Percentiles rank a stretch among this genome's conserved stretches.
Evolutionary conservation across 2,329 filamentous ascomycete species (phyloP).

Genomic region (Ascochyta pisi): DNA sequence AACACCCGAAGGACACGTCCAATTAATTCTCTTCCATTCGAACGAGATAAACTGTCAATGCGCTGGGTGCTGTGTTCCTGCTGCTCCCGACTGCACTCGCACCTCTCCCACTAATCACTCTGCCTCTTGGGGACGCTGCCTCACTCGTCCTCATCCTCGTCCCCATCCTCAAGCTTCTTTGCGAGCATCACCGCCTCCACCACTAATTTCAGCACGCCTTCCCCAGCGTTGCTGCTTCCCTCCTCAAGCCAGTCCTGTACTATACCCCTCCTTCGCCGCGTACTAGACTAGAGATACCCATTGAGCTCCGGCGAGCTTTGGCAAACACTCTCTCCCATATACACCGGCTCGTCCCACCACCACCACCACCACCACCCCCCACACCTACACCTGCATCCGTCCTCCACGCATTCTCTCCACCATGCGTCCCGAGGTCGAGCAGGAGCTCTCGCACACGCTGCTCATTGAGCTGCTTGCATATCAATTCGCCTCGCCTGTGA

Average conservation of each 20-base stretch:
- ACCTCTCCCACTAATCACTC: slow-evolving; percentile 20
- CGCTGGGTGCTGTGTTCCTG: slow-evolving; percentile 35
- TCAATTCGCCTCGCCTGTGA: slow-evolving; percentile 96
- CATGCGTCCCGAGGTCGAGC: slow-evolving; percentile 99
- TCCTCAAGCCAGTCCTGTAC: slow-evolving; percentile 24
- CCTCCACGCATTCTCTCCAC: slow-evolving; percentile 46
- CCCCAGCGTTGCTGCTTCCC: slow-evolving; percentile 23
- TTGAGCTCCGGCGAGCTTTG: slow-evolving; percentile 36
- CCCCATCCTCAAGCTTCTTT: not conserved
- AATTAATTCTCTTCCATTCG: slow-evolving; percentile 27
- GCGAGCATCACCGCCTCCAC: slow-evolving; percentile 10
- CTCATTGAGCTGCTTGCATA: slow-evolving; percentile 98
- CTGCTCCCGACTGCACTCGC: slow-evolving; percentile 25
- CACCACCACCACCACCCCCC: not conserved
- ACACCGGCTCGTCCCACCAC: slow-evolving; percentile 13
- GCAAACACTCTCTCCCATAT: slow-evolving; percentile 9
- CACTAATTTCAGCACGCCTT: slow-evolving; percentile 17
- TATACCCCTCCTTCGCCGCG: slow-evolving; percentile 29
- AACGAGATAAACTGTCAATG: slow-evolving; percentile 44
- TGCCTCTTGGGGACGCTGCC: slow-evolving; percentile 15
- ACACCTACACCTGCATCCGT: slow-evolving; percentile 7
- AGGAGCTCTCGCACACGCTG: slow-evolving; percentile 97
- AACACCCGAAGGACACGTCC: slow-evolving; percentile 33
- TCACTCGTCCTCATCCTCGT: slow-evolving; percentile 23
- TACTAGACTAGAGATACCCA: slow-evolving; percentile 33